Conservation (phyloP, 1,139 yeast genomes). For the Blastobotrys serpentis region DNA sequence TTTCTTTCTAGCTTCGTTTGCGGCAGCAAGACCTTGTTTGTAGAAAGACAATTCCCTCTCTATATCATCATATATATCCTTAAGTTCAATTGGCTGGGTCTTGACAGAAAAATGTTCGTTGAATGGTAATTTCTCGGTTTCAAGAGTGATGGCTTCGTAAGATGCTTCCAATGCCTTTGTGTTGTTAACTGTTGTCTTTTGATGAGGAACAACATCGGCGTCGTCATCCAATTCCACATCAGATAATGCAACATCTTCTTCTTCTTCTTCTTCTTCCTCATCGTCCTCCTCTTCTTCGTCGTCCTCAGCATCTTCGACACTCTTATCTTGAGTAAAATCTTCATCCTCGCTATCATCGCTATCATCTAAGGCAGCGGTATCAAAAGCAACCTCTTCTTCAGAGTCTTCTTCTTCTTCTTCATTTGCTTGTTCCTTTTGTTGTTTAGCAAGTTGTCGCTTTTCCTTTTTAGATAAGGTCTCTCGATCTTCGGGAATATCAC, state of each 20-base stretch:
- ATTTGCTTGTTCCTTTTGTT: slow-evolving; percentile 22
- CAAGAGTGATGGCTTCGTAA: slow-evolving; percentile 37
- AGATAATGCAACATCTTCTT: slow-evolving; percentile 51
- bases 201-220: slow-evolving; percentile 86
- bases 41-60: slow-evolving; percentile 83
- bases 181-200: slow-evolving; percentile 66
- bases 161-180: slow-evolving; percentile 40
- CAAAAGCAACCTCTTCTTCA: slow-evolving; percentile 35
- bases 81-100: slow-evolving; percentile 63
- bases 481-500: slow-evolving; percentile 15
- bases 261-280: slow-evolving; percentile 49
- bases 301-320: slow-evolving; percentile 32
- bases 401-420: slow-evolving; percentile 25
- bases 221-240: slow-evolving; percentile 80
- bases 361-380: slow-evolving; percentile 26
- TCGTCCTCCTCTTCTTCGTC: slow-evolving; percentile 47
- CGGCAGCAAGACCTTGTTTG: slow-evolving; percentile 90
- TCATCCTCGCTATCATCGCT: slow-evolving; percentile 26
- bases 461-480: slow-evolving; percentile 30
- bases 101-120: slow-evolving; percentile 79
- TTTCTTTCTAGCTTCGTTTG: slow-evolving; percentile 64
- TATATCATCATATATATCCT: slow-evolving; percentile 92
- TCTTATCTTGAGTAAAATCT: slow-evolving; percentile 26
- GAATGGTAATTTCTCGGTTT: slow-evolving; percentile 56
- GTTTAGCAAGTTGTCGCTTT: slow-evolving; percentile 26